Base-by-base conservation (phyloP, 1,284 basidiomycete genomes). In the Pterulicium gracile region DNA sequence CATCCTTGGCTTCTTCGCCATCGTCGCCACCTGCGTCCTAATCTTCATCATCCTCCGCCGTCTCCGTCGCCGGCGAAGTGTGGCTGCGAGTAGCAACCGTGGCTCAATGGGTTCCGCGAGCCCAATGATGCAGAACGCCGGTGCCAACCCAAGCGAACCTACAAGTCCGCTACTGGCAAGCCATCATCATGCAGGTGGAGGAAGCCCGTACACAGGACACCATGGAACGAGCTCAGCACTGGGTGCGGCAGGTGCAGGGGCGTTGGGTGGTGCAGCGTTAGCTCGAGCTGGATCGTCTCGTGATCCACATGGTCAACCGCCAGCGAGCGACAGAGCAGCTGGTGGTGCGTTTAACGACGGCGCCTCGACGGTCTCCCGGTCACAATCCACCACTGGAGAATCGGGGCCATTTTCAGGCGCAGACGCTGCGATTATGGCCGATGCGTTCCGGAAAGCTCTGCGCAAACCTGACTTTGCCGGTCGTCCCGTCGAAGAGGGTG, bases 391-490 rank as follows among this genome's bases (percentile, higher is more conserved):
- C 45, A 66, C 69, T 47, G 71, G 72, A 46, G 78, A 79, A 42
- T 61, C 71, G 23, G 82, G 75, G 14, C 79, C 78, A 13, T 83
- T 91, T 63, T 85, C 80, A 21, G 81, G 78, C 19, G 79, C 82
- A 22, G 88, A 91, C 61, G 88, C 88, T 44, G 84, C 85, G 22
- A 86, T 90, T 57, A 88, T 91, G 80, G 88, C 88, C 22, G 80
- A 86, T 62, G 88, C 88, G 3, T 91, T 91, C 65, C 70, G 88
- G 54, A 80, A 84, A 60, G 82, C 83, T 50, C 66, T 91, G 52
- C 72, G 88, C 56, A 88, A 89, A 62, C 88, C 88, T 2, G 87
- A 88, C 57, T 90, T 90, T 60, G 73, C 79, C 12, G 73, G 63
- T 22, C 61, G 69, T 41, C 73, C 79, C 3, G 72, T 78, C 4